A percentile compares a stretch with the other conserved stretches of the same genome.
phyloP scores from a whole-genome alignment of 1,284 basidiomycete genomes.

The Ceratobasidium theobromae region DNA sequence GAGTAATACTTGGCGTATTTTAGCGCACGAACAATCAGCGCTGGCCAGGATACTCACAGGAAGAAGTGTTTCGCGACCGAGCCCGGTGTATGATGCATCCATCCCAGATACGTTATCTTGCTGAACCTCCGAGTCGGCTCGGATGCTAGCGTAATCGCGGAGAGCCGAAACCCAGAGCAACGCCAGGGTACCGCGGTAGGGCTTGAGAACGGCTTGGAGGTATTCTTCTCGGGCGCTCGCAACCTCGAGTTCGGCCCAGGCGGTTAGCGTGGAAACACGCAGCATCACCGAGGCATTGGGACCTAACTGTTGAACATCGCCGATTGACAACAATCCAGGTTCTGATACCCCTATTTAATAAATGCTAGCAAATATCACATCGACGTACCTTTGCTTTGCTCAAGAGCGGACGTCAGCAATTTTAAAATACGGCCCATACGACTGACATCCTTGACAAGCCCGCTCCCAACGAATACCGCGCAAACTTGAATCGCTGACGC shows the following conservation, averaged over 20 bases:
- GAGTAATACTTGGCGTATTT: conserved; percentile 72
- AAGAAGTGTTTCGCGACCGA: conserved; percentile 87
- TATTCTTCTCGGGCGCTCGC: conserved; percentile 76
- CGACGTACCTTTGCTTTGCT: conserved; percentile 76
- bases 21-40: not conserved
- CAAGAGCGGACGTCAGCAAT: conserved; percentile 83
- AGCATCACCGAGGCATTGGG: conserved; percentile 96
- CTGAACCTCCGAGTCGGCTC: conserved; percentile 83
- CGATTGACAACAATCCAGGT: conserved; percentile 79
- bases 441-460: conserved; percentile 87
- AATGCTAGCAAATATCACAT: not conserved
- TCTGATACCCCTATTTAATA: conserved; percentile 51
- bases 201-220: conserved; percentile 79
- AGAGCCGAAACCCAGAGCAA: conserved; percentile 88
- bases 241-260: conserved; percentile 93
- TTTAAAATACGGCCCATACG: conserved; percentile 95
- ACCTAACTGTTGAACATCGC: conserved; percentile 84
- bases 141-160: conserved; percentile 89
- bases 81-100: conserved; percentile 80
- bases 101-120: conserved; percentile 69
- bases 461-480: conserved; percentile 92
- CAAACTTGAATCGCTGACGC: conserved; percentile 92
- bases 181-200: conserved; percentile 73
- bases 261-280: conserved; percentile 88
- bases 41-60: conserved; percentile 61